Conservation (phyloP, 345 rosid species). For the Lepidium aucheri region DNA sequence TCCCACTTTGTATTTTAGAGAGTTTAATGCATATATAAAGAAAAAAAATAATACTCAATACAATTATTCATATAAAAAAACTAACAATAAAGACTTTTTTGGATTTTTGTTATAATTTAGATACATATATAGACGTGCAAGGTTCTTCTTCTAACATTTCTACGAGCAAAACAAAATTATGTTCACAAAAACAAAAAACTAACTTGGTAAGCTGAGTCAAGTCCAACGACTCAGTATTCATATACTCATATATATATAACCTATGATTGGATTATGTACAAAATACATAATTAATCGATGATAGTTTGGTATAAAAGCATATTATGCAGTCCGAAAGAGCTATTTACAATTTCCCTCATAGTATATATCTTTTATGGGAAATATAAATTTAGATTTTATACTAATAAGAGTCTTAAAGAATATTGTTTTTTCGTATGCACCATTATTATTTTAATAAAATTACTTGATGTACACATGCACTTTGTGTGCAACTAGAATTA, state of each 20-base stretch:
- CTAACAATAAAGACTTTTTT: not conserved
- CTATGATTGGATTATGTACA: too few relatives aligned
- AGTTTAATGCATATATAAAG: too few relatives aligned
- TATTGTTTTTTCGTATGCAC: not conserved
- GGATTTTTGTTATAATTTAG: not conserved
- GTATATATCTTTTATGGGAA: not conserved
- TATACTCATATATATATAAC: not conserved
- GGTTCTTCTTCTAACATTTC: not conserved
- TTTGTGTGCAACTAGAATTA: not conserved
- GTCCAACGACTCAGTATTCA: not conserved
- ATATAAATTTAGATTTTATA: not conserved
- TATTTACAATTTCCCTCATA: not conserved
- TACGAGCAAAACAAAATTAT: not conserved
- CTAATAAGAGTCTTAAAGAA: not conserved
- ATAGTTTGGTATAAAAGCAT: not conserved
- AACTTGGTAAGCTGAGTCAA: not conserved
- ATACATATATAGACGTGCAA: not conserved
- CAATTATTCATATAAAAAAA: not conserved
- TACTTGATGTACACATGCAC: not conserved
- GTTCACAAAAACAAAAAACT: too few relatives aligned
- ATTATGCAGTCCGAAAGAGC: not conserved
- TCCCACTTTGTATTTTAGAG: too few relatives aligned
- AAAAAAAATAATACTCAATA: too few relatives aligned
- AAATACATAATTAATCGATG: too few relatives aligned
- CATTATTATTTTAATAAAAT: not conserved